Evolutionary conservation across 768 basidiomycete genomes (phyloP).

Genomic region (Phaeotremella fagi): DNA sequence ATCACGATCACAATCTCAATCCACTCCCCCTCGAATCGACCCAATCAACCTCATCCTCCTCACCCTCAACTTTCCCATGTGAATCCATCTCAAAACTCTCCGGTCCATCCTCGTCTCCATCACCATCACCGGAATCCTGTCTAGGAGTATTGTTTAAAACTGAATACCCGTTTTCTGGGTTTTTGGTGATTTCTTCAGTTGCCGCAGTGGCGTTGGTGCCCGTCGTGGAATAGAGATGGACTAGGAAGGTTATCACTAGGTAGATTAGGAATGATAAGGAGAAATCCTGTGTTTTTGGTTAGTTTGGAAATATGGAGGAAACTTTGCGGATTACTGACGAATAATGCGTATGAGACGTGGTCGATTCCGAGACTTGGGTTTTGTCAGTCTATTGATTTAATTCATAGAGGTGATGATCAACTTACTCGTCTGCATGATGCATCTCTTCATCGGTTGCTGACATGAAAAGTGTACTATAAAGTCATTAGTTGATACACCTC

Average conservation of each 20-base stretch:
- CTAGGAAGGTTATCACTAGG: constrained; percentile 63
- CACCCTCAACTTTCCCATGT: constrained; percentile 19
- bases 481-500: constrained; percentile 9
- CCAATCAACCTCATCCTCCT: constrained; percentile 37
- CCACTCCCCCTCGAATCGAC: no score
- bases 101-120: constrained; percentile 21
- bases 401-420: background rate
- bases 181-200: constrained; percentile 3
- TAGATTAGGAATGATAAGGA: constrained; percentile 76
- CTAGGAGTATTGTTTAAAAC: constrained; percentile 12
- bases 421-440: constrained; percentile 58
- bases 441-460: constrained; percentile 91
- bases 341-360: constrained; percentile 81
- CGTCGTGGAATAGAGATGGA: constrained; percentile 57
- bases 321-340: constrained; percentile 58
- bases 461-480: constrained; percentile 71
- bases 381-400: background rate
- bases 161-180: constrained; percentile 31
- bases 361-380: constrained; percentile 61
- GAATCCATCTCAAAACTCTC: constrained; percentile 33
- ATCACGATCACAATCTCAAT: no score
- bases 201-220: constrained; percentile 26
- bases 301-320: constrained; percentile 44
- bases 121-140: background rate
- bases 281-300: constrained; percentile 15